Conservation (phyloP, 192 early-diverging fungal species). For the Geosiphon pyriformis region DNA sequence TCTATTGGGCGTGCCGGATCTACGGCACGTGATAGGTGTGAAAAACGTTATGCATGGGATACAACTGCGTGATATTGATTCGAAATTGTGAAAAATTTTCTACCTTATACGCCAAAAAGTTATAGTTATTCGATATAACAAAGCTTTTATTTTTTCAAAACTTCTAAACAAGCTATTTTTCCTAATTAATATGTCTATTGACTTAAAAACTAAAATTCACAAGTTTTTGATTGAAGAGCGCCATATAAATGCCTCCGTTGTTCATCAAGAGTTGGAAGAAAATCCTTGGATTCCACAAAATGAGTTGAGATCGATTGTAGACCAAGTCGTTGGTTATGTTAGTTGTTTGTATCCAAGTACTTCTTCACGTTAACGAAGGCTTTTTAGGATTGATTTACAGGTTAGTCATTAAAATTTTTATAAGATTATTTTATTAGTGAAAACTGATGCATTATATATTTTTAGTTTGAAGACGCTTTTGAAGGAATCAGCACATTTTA, state of each 20-base stretch:
- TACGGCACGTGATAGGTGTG: too few relatives aligned
- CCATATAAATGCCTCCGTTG: conserved; percentile 21
- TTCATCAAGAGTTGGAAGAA: conserved; percentile 14
- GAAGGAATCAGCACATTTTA: conserved; percentile 4
- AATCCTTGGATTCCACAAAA: conserved; percentile 10
- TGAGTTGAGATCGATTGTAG: conserved; percentile 18
- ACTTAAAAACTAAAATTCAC: conserved; percentile 8
- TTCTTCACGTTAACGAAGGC: conserved; percentile 5
- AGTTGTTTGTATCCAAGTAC: conserved; percentile 6
- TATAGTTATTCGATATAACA: background rate
- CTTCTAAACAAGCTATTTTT: too few relatives aligned
- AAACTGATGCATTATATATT: background rate
- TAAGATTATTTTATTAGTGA: conserved; percentile 3
- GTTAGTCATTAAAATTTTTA: background rate
- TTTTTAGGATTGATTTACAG: conserved; percentile 3
- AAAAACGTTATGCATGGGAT: too few relatives aligned
- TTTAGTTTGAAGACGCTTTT: conserved; percentile 12
- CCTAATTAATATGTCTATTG: conserved; percentile 14
- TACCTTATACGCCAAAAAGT: too few relatives aligned
- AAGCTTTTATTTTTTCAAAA: background rate
- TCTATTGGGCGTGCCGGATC: too few relatives aligned
- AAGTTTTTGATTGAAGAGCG: conserved; percentile 13
- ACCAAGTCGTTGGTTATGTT: background rate
- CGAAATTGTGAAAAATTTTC: too few relatives aligned
- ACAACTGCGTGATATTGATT: too few relatives aligned